phyloP scores from a whole-genome alignment of 31 red algal species.

The Odonthalia washingtoniensis region DNA sequence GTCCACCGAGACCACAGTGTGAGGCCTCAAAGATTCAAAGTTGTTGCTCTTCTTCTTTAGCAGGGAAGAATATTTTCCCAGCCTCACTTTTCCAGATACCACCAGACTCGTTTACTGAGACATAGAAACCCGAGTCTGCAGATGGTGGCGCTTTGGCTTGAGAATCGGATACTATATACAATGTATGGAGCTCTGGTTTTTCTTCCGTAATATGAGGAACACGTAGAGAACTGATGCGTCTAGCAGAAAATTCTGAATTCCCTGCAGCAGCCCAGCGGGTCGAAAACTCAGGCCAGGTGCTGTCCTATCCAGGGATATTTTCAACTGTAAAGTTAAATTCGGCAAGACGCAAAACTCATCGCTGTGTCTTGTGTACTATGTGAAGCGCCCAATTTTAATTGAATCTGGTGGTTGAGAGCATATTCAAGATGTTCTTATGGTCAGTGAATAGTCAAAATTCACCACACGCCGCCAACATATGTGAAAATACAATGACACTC shows the following conservation, averaged over 20 bases:
- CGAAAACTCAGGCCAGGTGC: slow-evolving; percentile 48
- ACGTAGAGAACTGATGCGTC: background rate
- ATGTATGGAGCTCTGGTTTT: background rate
- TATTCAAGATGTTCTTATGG: slow-evolving; percentile 54
- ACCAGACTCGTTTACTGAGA: background rate
- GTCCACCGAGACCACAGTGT: slow-evolving; percentile 42
- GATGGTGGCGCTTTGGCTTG: background rate
- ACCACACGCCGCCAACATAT: background rate
- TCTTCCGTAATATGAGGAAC: slow-evolving; percentile 2
- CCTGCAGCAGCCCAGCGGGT: slow-evolving; percentile 25
- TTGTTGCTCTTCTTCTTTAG: slow-evolving; percentile 26
- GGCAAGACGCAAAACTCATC: slow-evolving; percentile 43
- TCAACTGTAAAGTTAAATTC: slow-evolving; percentile 62
- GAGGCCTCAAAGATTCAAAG: slow-evolving; percentile 28
- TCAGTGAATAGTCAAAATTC: slow-evolving; percentile 41
- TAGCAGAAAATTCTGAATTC: background rate
- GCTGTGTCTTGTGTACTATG: slow-evolving; percentile 50
- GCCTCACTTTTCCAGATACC: background rate
- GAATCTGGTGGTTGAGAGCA: background rate
- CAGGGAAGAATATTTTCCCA: background rate
- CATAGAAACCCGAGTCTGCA: background rate
- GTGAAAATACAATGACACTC: background rate
- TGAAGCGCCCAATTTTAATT: slow-evolving; percentile 40
- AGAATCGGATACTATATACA: background rate
- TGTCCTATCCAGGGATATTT: slow-evolving; percentile 24